phyloP scores from a whole-genome alignment of 2,329 filamentous ascomycete species.

The Aquanectria penicillioides region DNA sequence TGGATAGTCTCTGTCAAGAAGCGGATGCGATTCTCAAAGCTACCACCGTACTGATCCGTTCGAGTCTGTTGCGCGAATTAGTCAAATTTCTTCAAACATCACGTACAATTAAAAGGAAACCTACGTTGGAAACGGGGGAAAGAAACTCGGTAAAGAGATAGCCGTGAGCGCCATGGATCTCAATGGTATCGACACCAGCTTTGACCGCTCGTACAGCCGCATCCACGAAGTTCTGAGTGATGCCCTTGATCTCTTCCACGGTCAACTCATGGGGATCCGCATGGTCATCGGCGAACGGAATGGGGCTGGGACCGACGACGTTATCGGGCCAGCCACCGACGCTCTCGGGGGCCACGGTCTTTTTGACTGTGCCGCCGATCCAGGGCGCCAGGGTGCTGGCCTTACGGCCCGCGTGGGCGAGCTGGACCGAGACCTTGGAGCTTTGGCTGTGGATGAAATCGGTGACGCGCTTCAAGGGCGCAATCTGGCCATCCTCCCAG shows the following conservation, averaged over 20 bases:
- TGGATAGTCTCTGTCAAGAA: slow-evolving; percentile 65
- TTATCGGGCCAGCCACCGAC: slow-evolving; percentile 67
- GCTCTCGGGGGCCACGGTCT: slow-evolving; percentile 62
- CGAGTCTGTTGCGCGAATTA: slow-evolving; percentile 53
- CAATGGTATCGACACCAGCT: slow-evolving; percentile 80
- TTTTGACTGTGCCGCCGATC: slow-evolving; percentile 61
- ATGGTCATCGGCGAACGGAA: slow-evolving; percentile 70
- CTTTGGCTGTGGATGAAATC: slow-evolving; percentile 85
- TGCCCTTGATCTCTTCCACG: slow-evolving; percentile 70
- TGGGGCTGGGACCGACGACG: slow-evolving; percentile 60
- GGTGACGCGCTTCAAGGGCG: slow-evolving; percentile 73
- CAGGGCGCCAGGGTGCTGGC: slow-evolving; percentile 71
- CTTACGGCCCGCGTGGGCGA: slow-evolving; percentile 83
- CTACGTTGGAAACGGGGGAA: slow-evolving; percentile 65
- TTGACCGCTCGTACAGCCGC: slow-evolving; percentile 69
- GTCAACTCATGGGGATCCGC: slow-evolving; percentile 75
- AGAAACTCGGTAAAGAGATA: slow-evolving; percentile 76
- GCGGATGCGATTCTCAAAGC: slow-evolving; percentile 73
- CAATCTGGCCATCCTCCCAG: slow-evolving; percentile 87
- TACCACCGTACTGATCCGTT: slow-evolving; percentile 73
- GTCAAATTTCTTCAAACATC: neutral
- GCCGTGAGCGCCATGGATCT: slow-evolving; percentile 72
- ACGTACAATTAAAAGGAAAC: slow-evolving; percentile 22
- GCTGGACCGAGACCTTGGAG: slow-evolving; percentile 81
- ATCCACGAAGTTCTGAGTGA: slow-evolving; percentile 71